Evolutionary conservation across 2,329 filamentous ascomycete genomes (phyloP), one percentile per base, ranked within the genome.

Genomic region (Botryosphaeria dothidea): DNA sequence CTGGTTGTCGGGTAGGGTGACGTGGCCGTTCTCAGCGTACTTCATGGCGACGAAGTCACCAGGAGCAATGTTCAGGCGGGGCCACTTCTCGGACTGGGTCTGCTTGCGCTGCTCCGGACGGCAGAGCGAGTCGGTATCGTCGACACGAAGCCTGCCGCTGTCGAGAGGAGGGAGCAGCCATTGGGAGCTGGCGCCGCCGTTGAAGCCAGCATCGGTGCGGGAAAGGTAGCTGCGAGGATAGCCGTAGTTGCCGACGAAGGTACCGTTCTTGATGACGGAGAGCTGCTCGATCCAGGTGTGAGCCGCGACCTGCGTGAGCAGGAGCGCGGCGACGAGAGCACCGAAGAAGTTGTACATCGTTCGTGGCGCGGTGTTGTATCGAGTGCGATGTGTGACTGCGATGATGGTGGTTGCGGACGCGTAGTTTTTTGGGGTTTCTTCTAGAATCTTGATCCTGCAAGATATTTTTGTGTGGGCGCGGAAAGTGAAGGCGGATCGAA

Each of bases 211-310:
- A 43, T 81, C 75, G 5, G 78, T 82, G 67, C 92, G 87, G 34
- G 84, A 77, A 17, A 88, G 77, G 72, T 88, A 92, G 52, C 88
- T 89, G 68, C 93, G 89, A n/a, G 90, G 81, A 74, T 89, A 97
- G 34, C 94, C 94, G 25, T 86, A 81, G 7, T 84, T 76, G 29
- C 90, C 90, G 21, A 88, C 81, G 74, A 93, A 92, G 36, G 87
- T 87, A 63, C 93, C 93, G 71, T 92, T 90, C 29, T 88, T 86
- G 74, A 97, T 88, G 65, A 88, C 86, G 67, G 83, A 86, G 57
- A 94, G 82, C 71, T 89, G 83, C 78, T 97, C 93, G 54, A 94
- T 85, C 93, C 93, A 97, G 19, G 88, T 90, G 78, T 97, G 94
- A 38, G 70, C 74, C 46, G 69, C 25, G 17, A 68, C 69, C 25